phyloP scores from a whole-genome alignment of 768 basidiomycete genomes.

The Lactarius tabidus region DNA sequence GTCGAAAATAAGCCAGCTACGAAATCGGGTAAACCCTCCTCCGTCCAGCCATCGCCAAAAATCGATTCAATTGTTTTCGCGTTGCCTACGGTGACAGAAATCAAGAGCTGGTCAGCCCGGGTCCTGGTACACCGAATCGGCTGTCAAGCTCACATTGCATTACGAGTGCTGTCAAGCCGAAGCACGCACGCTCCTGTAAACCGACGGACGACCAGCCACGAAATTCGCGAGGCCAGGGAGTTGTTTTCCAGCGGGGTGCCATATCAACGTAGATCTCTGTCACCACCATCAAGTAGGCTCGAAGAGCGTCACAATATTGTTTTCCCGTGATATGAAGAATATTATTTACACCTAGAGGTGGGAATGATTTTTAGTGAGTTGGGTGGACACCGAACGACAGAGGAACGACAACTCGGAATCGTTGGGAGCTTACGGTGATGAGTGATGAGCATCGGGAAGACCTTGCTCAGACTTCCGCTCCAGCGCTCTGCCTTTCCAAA shows the following conservation, averaged over 20 bases:
- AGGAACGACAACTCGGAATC: not conserved
- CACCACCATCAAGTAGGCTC: not conserved
- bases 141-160: slow-evolving; percentile 8
- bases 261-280: not conserved
- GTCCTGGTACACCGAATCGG: too few species aligned
- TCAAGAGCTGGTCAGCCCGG: not conserved
- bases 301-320: not conserved
- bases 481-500: not conserved
- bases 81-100: not conserved
- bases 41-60: not conserved
- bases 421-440: slow-evolving; percentile 12
- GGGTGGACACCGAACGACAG: not conserved
- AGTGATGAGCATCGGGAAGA: slow-evolving; percentile 2
- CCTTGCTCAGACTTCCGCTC: slow-evolving; percentile 4
- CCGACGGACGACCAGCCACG: not conserved
- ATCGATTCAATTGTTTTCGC: slow-evolving; percentile 1
- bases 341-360: not conserved
- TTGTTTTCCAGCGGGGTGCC: too few species aligned
- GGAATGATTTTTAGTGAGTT: too few species aligned
- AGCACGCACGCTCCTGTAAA: slow-evolving; percentile 11
- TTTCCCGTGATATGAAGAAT: not conserved
- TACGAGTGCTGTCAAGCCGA: slow-evolving; percentile 7
- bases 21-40: not conserved
- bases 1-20: not conserved
- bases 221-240: not conserved